Percentiles rank a stretch among this genome's conserved stretches.
Conservation (phyloP, 768 basidiomycete genomes). For the Lanmaoa pseudosensibilis region DNA sequence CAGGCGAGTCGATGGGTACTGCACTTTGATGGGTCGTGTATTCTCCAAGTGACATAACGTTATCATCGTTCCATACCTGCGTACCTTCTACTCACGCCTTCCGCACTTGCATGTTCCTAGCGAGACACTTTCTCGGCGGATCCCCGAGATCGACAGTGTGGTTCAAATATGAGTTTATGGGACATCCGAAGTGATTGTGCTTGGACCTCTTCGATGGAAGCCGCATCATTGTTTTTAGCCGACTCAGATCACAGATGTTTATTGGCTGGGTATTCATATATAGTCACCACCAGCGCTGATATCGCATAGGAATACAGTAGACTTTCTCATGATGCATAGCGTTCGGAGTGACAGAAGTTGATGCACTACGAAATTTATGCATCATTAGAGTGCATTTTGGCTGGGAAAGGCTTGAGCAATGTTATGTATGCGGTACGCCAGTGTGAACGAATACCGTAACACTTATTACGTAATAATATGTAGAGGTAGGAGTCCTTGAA, state of each 20-base stretch:
- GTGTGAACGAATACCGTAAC: no score
- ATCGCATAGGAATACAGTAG: not conserved
- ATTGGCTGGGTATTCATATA: no score
- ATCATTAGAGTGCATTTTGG: no score
- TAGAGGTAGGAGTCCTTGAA: conserved; percentile 1
- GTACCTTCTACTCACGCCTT: not conserved
- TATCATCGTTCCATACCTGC: not conserved
- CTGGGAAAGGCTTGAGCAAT: no score
- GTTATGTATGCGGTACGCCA: no score
- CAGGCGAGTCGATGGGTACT: conserved; percentile 27
- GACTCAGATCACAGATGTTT: no score
- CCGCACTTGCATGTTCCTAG: not conserved
- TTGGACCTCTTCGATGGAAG: not conserved
- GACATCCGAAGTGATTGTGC: not conserved
- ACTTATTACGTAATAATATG: conserved; percentile 28
- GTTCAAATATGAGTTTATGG: not conserved
- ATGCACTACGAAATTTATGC: no score
- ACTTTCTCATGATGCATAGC: no score
- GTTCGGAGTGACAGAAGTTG: no score
- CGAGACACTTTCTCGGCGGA: not conserved
- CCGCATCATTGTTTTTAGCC: not conserved
- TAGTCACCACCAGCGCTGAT: not conserved
- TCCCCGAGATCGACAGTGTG: not conserved
- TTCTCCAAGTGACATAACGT: not conserved
- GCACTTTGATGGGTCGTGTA: conserved; percentile 26